These are phyloP conservation scores for Alternaria sp. DNA, from an alignment of 2,329 filamentous ascomycete species.

Conservation along the genomic window DNA sequence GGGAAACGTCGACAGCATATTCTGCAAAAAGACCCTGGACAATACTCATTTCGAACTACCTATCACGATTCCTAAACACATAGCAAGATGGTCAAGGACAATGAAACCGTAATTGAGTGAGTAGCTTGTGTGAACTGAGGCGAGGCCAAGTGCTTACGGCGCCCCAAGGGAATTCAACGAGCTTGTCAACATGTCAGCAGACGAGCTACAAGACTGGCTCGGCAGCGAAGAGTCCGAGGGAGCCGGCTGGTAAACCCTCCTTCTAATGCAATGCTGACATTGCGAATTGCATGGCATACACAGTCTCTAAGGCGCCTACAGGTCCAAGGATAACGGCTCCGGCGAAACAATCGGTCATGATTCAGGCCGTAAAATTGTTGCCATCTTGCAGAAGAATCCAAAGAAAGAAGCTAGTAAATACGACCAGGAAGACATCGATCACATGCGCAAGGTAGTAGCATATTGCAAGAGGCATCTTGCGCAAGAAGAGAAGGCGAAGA, in stretches of 20 bases:
- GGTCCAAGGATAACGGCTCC: constrained; percentile 58
- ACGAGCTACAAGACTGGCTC: constrained; percentile 69
- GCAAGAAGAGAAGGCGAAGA: constrained; percentile 67
- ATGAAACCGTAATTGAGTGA: constrained; percentile 60
- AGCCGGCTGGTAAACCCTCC: constrained; percentile 61
- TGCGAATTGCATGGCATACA: neutral
- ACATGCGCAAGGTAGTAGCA: constrained; percentile 70
- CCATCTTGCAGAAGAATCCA: constrained; percentile 69
- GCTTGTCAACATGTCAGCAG: constrained; percentile 70
- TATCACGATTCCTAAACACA: neutral
- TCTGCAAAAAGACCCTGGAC: neutral
- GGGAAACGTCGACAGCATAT: neutral
- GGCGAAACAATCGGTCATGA: constrained; percentile 72
- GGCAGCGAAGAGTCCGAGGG: constrained; percentile 64
- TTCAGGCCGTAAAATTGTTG: constrained; percentile 68
- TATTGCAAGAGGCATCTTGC: constrained; percentile 73
- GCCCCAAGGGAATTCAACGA: constrained; percentile 68
- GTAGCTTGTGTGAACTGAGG: constrained; percentile 3
- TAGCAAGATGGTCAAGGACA: constrained; percentile 61
- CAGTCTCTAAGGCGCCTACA: neutral
- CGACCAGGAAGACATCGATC: constrained; percentile 63
- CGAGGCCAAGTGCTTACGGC: neutral
- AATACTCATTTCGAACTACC: neutral
- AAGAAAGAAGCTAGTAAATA: constrained; percentile 65
- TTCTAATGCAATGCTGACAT: neutral